A percentile compares a stretch with the other conserved stretches of the same genome.
phyloP scores from a whole-genome alignment of 2,329 filamentous ascomycete species.

The Xylaria hypoxylon region DNA sequence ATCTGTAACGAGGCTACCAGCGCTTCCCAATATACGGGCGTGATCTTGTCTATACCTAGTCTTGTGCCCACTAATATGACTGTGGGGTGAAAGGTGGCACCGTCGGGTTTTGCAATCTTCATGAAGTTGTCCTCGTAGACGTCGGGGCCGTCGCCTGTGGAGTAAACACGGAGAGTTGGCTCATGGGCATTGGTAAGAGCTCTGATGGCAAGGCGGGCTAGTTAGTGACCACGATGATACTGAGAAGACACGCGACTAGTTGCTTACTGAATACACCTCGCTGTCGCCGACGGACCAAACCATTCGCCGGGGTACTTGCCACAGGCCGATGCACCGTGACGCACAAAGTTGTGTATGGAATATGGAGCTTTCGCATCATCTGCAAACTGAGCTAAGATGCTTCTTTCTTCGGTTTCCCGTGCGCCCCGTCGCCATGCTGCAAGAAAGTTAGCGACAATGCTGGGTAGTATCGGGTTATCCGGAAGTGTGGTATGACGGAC shows the following conservation, averaged over 20 bases:
- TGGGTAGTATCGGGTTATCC: not conserved
- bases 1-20: conserved; percentile 86
- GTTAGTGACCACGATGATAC: conserved; percentile 29
- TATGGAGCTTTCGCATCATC: conserved; percentile 89
- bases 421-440: conserved; percentile 79
- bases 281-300: conserved; percentile 98
- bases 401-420: conserved; percentile 70
- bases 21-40: conserved; percentile 94
- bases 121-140: conserved; percentile 93
- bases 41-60: conserved; percentile 93
- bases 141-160: conserved; percentile 89
- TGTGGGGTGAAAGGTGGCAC: conserved; percentile 79
- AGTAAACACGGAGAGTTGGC: conserved; percentile 80
- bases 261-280: conserved; percentile 89
- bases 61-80: conserved; percentile 89
- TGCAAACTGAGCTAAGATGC: conserved; percentile 83
- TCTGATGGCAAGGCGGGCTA: conserved; percentile 60
- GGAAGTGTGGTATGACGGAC: conserved; percentile 57
- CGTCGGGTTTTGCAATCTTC: conserved; percentile 76
- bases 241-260: not conserved
- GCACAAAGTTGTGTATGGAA: conserved; percentile 94
- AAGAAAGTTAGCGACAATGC: conserved; percentile 39
- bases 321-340: conserved; percentile 85
- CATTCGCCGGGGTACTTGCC: conserved; percentile 97
- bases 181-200: conserved; percentile 77